Evolutionary conservation across 768 basidiomycete species (phyloP).

Genomic region (Pholiota molesta): DNA sequence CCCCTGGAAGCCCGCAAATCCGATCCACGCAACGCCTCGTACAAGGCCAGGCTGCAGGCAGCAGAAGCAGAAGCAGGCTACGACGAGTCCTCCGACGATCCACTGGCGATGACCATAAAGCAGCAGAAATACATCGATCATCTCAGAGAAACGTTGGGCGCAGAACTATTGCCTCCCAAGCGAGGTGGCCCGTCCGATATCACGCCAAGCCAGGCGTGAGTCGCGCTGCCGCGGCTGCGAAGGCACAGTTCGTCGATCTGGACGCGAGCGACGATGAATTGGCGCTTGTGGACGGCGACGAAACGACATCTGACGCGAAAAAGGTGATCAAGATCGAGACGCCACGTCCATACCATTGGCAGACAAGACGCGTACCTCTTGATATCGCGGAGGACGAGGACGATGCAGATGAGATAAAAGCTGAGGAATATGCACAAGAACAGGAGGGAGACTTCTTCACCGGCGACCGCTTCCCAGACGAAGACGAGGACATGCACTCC

Average conservation of each 20-base stretch:
- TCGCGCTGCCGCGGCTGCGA: neutral
- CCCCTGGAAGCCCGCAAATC: conserved; percentile 30
- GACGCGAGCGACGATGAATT: conserved; percentile 54
- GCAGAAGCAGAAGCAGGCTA: conserved; percentile 1
- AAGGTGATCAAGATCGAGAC: neutral
- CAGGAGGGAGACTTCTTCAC: conserved; percentile 12
- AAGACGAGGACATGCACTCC: conserved; percentile 16
- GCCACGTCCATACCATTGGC: neutral
- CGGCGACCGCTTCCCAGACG: conserved; percentile 10
- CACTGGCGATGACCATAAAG: conserved; percentile 11
- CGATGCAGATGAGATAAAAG: neutral
- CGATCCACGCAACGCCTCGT: conserved; percentile 23
- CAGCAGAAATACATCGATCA: conserved; percentile 22
- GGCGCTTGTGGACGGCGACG: conserved; percentile 16
- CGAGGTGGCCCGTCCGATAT: conserved; percentile 1
- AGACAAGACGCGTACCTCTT: conserved; percentile 11
- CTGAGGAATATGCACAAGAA: conserved; percentile 14
- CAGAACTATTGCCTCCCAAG: neutral
- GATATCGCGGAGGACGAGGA: conserved; percentile 14
- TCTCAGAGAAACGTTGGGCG: conserved; percentile 10
- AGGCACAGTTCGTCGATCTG: conserved; percentile 39
- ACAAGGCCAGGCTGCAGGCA: conserved; percentile 12
- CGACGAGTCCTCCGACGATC: conserved; percentile 21
- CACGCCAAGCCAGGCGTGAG: conserved; percentile 17
- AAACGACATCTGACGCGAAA: conserved; percentile 4